Evolutionary conservation across 805 yeast genomes (phyloP), one percentile per base, ranked within the genome.

Genomic region (Myxozyma udenii): DNA sequence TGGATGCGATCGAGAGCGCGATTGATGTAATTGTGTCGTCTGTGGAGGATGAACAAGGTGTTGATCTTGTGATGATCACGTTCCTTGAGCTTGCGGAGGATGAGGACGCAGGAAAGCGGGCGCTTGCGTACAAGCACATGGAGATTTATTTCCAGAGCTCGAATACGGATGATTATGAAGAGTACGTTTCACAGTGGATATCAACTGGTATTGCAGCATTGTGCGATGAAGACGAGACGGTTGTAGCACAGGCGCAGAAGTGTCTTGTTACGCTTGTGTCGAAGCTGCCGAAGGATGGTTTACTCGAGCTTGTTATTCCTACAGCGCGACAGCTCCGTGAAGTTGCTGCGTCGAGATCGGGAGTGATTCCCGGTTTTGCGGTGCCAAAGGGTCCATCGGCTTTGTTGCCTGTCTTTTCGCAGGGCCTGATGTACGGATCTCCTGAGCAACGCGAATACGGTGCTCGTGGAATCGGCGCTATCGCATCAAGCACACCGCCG

Each of bases 391-490:
- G 98, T 44, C 95, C 96, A 53, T 81, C 78, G 65, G 85, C 95
- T 70, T 71, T 93, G 36, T 75, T 93, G 61, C 98, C 98, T 25
- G 79, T 95, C 47, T 93, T 93, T 74, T 73, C 88, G 61, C 96
- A 91, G 67, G 98, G 98, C 55, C 78, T 93, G 64, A 87, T 91
- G 95, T 87, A 89, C 69, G 99, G 98, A 58, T 78, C 79, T 46
- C 76, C 80, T 56, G 88, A 83, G 44, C 91, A 85, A 65, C 83
- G 93, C 69, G 97, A 90, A 67, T 71, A 74, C 24, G 79, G 96
- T 26, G 98, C 98, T 0, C 71, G 84, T 64, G 96, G 88, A 51
- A 87, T 93, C 63, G 93, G 95, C 3, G 90, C 84, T 64, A 72
- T 93, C 52, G 85, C 90, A 41, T 85, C 83, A 42, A 82, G 88